Base-by-base conservation (phyloP, 345 rosid genomes). In the Aquilaria yunnanensis region DNA sequence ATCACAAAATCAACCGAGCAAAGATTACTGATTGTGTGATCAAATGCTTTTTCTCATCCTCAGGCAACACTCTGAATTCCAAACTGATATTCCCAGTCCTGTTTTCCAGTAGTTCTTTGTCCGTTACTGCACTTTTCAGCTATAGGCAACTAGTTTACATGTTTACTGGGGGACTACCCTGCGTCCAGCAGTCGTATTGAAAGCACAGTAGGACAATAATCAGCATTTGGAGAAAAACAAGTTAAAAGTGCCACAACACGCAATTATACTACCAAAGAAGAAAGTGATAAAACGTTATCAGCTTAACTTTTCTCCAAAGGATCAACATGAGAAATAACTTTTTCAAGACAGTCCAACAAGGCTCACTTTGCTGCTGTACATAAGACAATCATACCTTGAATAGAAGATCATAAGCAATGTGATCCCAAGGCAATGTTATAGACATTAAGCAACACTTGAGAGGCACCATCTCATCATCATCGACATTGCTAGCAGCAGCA, bases 391-490 rank as follows among this genome's bases (percentile, higher is more conserved):
- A 73, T 64, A 95, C 99, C 97, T 95, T 91, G 68, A 85, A 91
- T 62, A 95, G 73, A 63, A 95, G 96, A 80, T 95, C 97, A 65
- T 81, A 78, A 74, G 96, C 96, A 77, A 95, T 91, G 60, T 83
- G 78, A 57, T 91, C 97, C 99, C 99, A 91, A 1, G 97, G 96
- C 73, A 95, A 79, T 16, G 97, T 82, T 63, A 95, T 80, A 23
- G 99, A 87, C 97, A 95, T 95, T 57, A 95, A 80, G 65, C 97
- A 87, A 83, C 99, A 95, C 67, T 89, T 91, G 31, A 91, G 87
- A 70, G 97, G 97, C 51, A 95, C 60, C 90, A 89, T 89, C 77
- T 91, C 96, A 32, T 88, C 96, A 55, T 84, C 75, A 61, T 75
- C 75, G 3, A 82, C 54, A 37, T 37, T 37, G 56, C 80, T 66